Evolutionary conservation across 2,329 filamentous ascomycete genomes (phyloP), one percentile per base, ranked within the genome.

Genomic region (Ascochyta clinopodiicola): DNA sequence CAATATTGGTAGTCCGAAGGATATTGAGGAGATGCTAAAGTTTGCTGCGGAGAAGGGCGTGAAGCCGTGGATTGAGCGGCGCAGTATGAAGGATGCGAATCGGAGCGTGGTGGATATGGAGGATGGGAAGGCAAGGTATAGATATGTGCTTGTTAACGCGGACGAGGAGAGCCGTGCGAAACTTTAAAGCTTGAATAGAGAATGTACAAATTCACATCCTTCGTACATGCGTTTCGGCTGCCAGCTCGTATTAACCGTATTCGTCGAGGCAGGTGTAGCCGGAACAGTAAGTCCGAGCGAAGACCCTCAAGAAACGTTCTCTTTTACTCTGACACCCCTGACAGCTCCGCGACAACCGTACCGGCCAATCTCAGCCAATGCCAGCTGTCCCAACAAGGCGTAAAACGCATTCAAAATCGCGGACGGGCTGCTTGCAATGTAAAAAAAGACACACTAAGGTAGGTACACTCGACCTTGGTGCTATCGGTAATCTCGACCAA

Each of bases 11-110:
- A 75, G 79, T n/a, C 85, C 85, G 0, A 68, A 67, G 39, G 82
- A 88, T 62, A 87, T 88, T 54, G 73, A 79, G 45, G 82, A 86
- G 63, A 88, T 89, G 86, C 64, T 89, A 52, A 62, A 82, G 51
- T 79, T 88, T 53, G 86, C 83, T 7, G 84, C 79, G 0, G 80
- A 86, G 49, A 82, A 86, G 73, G 79, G 80, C 7, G 75, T 88
- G 34, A 80, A 82, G 73, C 80, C 85, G 1, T 85, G 83, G 82
- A 82, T 92, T 34, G 84, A 91, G 79, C 80, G 80, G 69, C 77
- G 82, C 32, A 79, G 81, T 0, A 79, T 89, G 79, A 82, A 80
- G 44, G 68, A 75, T n/a, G 73, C 70, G 2, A 88, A 88, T 70
- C 66, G 82, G 69, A 79, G 79, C 2, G 73, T 88, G 25, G 63